A percentile compares a stretch with the other conserved stretches of the same genome.
These are phyloP conservation scores for Mangifera indica DNA, from an alignment of 345 rosid genomes.

Conservation along the genomic window DNA sequence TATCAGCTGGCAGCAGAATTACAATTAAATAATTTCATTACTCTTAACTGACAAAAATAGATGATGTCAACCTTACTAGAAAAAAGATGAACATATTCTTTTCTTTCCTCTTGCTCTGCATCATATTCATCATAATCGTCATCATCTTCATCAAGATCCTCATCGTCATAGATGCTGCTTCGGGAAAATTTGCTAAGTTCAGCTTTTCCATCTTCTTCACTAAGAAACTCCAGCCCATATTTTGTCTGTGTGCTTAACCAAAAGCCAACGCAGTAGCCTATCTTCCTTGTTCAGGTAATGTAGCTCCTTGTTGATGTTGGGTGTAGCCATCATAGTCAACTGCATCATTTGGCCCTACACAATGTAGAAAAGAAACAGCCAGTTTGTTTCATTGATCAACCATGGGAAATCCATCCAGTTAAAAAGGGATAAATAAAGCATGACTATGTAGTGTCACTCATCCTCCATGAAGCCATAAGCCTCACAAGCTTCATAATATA, in stretches of 20 bases:
- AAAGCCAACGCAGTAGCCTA: conserved; percentile 83
- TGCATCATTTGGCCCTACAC: conserved; percentile 78
- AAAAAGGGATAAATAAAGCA: neutral
- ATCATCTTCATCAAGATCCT: conserved; percentile 19
- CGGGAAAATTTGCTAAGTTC: conserved; percentile 28
- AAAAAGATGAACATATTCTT: neutral
- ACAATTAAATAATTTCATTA: neutral
- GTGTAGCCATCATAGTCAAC: conserved; percentile 90
- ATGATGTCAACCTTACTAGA: neutral
- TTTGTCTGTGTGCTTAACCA: conserved; percentile 71
- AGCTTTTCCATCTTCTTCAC: conserved; percentile 22
- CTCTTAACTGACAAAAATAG: neutral
- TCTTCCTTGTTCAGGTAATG: conserved; percentile 96
- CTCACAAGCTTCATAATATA: neutral
- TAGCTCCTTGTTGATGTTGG: conserved; percentile 90
- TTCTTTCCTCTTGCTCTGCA: conserved; percentile 10
- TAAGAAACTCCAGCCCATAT: conserved; percentile 34
- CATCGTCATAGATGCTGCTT: conserved; percentile 22
- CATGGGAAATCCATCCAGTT: neutral
- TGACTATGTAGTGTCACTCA: neutral
- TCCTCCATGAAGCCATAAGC: neutral
- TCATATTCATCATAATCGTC: conserved; percentile 23
- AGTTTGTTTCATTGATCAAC: conserved; percentile 2
- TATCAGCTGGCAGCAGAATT: neutral
- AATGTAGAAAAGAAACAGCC: conserved; percentile 15